phyloP scores from a whole-genome alignment of 495 filamentous ascomycete genomes.

The Neurospora hispaniola region DNA sequence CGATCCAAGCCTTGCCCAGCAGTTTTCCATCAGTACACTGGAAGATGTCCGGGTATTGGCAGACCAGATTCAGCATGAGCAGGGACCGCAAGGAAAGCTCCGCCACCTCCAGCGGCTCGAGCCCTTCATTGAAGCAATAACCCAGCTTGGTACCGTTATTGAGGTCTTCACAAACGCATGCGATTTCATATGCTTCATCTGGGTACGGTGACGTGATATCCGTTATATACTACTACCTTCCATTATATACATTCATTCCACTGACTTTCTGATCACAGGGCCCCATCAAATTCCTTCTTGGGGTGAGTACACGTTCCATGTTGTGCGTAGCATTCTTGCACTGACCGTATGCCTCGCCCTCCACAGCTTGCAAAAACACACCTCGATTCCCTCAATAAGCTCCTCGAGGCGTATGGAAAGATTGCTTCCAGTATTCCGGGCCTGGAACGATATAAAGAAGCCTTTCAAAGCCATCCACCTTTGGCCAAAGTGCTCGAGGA shows the following conservation, averaged over 20 bases:
- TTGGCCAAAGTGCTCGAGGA: neutral
- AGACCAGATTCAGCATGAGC: neutral
- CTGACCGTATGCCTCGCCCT: neutral
- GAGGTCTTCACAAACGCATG: neutral
- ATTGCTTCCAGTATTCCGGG: neutral
- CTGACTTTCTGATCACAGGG: neutral
- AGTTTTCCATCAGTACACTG: neutral
- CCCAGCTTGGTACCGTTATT: neutral
- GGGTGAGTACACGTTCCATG: neutral
- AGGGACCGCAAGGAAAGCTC: neutral
- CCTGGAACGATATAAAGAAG: neutral
- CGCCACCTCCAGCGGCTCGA: neutral
- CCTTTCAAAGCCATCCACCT: neutral
- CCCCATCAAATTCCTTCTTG: neutral
- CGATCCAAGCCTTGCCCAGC: neutral
- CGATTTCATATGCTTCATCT: neutral
- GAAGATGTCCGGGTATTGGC: neutral
- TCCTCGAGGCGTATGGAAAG: neutral
- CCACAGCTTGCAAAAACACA: neutral
- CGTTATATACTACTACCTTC: neutral
- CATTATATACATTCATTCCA: neutral
- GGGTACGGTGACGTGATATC: neutral
- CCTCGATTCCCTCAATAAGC: neutral
- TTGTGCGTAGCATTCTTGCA: too few relatives aligned
- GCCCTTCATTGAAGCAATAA: neutral